These are phyloP conservation scores for Phytophthora pistaciae DNA, from an alignment of 352 stramenopile species.

Conservation along the genomic window DNA sequence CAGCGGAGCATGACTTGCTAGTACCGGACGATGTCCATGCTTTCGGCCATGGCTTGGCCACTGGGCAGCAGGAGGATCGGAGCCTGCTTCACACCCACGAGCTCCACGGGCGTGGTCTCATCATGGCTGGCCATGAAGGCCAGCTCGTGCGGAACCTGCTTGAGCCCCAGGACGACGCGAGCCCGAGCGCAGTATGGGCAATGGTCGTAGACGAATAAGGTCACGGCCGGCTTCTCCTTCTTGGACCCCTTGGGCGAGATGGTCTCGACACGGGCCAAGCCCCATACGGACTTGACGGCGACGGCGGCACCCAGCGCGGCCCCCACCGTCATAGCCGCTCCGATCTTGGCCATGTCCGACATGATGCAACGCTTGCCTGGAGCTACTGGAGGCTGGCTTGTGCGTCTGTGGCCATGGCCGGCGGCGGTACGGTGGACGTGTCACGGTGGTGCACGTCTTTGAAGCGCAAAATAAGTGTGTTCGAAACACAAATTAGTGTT, in stretches of 20 bases:
- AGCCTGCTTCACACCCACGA: conserved; percentile 59
- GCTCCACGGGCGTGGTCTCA: conserved; percentile 55
- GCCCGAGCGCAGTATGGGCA: conserved; percentile 65
- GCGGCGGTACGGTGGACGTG: neutral
- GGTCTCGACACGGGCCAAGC: conserved; percentile 20
- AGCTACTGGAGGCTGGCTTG: neutral
- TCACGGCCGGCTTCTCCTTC: conserved; percentile 24
- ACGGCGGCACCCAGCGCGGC: conserved; percentile 48
- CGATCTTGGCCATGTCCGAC: conserved; percentile 57
- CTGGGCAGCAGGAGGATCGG: conserved; percentile 60
- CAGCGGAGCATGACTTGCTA: too few relatives aligned
- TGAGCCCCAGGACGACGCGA: conserved; percentile 65
- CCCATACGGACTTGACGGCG: conserved; percentile 38
- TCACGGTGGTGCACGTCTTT: neutral
- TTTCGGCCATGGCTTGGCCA: conserved; percentile 57
- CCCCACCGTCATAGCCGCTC: conserved; percentile 52
- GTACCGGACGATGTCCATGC: conserved; percentile 73
- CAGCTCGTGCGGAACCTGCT: conserved; percentile 50
- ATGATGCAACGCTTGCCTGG: conserved; percentile 20
- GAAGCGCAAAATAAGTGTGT: neutral
- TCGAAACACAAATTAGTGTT: neutral
- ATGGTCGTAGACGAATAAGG: conserved; percentile 72
- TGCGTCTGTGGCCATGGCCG: neutral
- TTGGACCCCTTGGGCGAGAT: conserved; percentile 7
- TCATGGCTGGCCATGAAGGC: conserved; percentile 65